Conservation (phyloP, 495 filamentous ascomycete species). For the Daldinia grandis region DNA sequence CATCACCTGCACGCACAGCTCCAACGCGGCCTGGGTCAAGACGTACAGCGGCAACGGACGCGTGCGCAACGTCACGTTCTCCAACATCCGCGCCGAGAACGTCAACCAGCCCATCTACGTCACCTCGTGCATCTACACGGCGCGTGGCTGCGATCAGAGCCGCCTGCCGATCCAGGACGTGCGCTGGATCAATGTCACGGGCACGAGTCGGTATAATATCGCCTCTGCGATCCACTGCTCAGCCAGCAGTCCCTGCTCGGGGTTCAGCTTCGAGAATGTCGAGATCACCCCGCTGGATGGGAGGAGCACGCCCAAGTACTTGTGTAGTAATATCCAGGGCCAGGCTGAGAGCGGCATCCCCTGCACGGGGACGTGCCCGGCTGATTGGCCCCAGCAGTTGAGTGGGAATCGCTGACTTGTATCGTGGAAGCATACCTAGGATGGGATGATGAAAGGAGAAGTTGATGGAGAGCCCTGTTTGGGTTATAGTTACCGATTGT, state of each 20-base stretch:
- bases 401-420: slow-evolving; percentile 44
- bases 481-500: neutral
- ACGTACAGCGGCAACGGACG: slow-evolving; percentile 58
- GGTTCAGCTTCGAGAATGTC: slow-evolving; percentile 59
- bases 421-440: slow-evolving; percentile 21
- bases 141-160: slow-evolving; percentile 58
- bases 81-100: slow-evolving; percentile 57
- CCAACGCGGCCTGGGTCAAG: slow-evolving; percentile 65
- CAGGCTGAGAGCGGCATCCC: slow-evolving; percentile 47
- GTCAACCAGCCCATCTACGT: slow-evolving; percentile 67
- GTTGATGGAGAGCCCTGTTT: neutral
- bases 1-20: slow-evolving; percentile 55
- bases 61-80: slow-evolving; percentile 62
- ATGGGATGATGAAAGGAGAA: neutral
- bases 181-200: slow-evolving; percentile 65
- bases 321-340: slow-evolving; percentile 57
- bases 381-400: slow-evolving; percentile 55
- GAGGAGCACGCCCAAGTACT: slow-evolving; percentile 51
- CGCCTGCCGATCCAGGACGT: slow-evolving; percentile 60
- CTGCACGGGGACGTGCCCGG: slow-evolving; percentile 57
- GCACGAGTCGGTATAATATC: slow-evolving; percentile 63
- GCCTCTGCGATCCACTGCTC: slow-evolving; percentile 64
- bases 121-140: slow-evolving; percentile 64
- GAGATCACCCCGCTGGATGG: slow-evolving; percentile 57
- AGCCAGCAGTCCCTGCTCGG: slow-evolving; percentile 56